Evolutionary conservation across 108 stramenopile genomes (phyloP), one percentile per base, ranked within the genome.

Genomic region (Epipyxis sp.): DNA sequence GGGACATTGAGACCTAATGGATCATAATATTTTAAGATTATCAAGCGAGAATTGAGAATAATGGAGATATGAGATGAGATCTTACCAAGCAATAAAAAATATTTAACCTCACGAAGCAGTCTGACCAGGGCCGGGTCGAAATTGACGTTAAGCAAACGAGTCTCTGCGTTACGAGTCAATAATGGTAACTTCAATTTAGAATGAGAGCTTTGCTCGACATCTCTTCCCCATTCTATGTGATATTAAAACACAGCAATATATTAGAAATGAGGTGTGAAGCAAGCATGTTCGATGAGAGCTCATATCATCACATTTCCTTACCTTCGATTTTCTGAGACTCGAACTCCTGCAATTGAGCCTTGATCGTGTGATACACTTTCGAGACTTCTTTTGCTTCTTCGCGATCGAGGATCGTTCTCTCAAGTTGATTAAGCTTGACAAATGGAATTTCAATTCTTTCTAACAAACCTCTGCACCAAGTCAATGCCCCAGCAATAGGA

Each of bases 341-440:
- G 78, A 84, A 94, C 44, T 93, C 91, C 54, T 87, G 59, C 69
- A 94, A 84, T 25, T 89, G 88, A 1, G 90, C 84, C 81, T 91
- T 82, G 76, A 94, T 86, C 27, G 88, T 82, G 35, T 76, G 76
- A 69, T 87, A 88, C 6, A 89, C 82, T 81, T 91, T 92, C 59
- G 80, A 76, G 2, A 93, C 92, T 69, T 94, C 93, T 80, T 91
- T 94, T 44, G 92, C 91, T 87, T 94, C 93, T 77, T 94, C 93
- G 13, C 93, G 91, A 42, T 92, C 91, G 69, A 93, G 86, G 50
- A 94, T 89, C 78, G 87, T 86, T 30, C 81, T 80, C 59, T 92
- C 90, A 45, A 93, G 85, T 77, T 89, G 89, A 59, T 87, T 79
- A 59, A 94, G 84, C 86, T 93, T 94, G 40, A 69, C 76, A 89